Conservation (phyloP, 495 filamentous ascomycete species). For the Letharia lupina region DNA sequence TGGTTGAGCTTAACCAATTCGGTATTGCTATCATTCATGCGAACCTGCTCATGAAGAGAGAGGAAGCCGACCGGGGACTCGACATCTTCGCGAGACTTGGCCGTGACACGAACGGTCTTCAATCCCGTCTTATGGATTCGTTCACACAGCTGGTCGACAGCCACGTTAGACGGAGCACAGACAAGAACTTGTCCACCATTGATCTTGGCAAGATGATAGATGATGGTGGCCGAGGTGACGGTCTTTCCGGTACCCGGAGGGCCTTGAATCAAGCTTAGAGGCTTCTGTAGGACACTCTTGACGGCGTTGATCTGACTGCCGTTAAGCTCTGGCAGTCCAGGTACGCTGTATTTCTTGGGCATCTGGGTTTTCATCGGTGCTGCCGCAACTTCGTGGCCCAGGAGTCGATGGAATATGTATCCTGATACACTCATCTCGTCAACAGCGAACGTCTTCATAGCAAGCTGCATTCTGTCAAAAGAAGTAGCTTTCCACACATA, state of each 20-base stretch:
- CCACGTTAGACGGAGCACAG: conserved; percentile 96
- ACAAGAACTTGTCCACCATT: conserved; percentile 93
- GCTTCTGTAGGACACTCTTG: conserved; percentile 88
- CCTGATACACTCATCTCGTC: conserved; percentile 98
- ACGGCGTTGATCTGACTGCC: conserved; percentile 93
- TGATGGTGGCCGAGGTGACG: conserved; percentile 98
- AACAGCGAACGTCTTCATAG: conserved; percentile 98
- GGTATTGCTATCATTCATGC: conserved; percentile 91
- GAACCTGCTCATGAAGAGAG: conserved; percentile 92
- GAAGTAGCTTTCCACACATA: conserved; percentile 99
- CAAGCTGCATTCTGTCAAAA: conserved; percentile 97
- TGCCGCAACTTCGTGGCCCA: conserved; percentile 92
- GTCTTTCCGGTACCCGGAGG: conserved; percentile 98
- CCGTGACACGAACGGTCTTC: conserved; percentile 96
- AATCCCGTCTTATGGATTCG: conserved; percentile 90
- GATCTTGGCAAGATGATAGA: conserved; percentile 93
- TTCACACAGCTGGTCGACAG: conserved; percentile 96
- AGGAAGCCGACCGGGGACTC: conserved; percentile 94
- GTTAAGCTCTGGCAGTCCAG: conserved; percentile 92
- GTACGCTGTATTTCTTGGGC: conserved; percentile 94
- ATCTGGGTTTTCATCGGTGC: conserved; percentile 95
- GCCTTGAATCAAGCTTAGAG: conserved; percentile 91
- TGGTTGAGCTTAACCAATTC: conserved; percentile 87
- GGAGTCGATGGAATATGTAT: conserved; percentile 96
- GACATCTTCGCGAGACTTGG: conserved; percentile 96